Base-by-base conservation (phyloP, 2,329 filamentous ascomycete species). In the Fusarium udum region DNA sequence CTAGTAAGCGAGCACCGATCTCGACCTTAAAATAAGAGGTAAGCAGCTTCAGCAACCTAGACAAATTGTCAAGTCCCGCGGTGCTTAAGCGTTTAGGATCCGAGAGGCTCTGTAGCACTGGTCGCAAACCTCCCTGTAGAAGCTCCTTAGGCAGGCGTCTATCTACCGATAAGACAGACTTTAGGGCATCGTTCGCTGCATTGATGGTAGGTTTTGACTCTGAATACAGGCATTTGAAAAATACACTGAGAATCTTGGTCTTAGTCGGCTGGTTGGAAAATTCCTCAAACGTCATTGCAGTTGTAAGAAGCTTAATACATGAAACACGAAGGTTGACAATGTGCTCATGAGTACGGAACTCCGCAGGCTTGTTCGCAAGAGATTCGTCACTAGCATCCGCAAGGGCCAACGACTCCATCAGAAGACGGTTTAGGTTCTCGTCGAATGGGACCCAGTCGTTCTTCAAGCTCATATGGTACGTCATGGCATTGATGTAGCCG, bases 1-100 rank as follows among this genome's bases (percentile, higher is more conserved):
- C 95, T 15, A 99, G 87, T n/a, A 99, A 84, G 31, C 96, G 90
- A 28, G 94, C 90, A 12, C 96, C 97, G 61, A 99, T 99, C 80
- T 99, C 96, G 2, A 98, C 95, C 83, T 99, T 99, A 84, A 99
- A 99, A 81, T 99, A 99, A 67, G 96, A 98, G 0, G 95, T 99
- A 24, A 99, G 86, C 4, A 99, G 87, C 72, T 96, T 95, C 68
- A 99, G 84, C 4, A 99, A 87, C 43, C 95, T 91, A 24, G 95
- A 95, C 37, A 99, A 85, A 32, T 97, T 97, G 80, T 98, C 95
- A 9, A 99, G 86, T 6, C 95, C 95, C 77, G 95, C 93, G 1
- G 95, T 93, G 26, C 91, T 97, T 26, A 99, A 86, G 64, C 95
- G 92, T 80, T 97, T 94, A 0, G 95, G 93, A 79, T 99, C 96